Evolutionary conservation across 495 filamentous ascomycete species (phyloP).

Genomic region (Tuber indicum): DNA sequence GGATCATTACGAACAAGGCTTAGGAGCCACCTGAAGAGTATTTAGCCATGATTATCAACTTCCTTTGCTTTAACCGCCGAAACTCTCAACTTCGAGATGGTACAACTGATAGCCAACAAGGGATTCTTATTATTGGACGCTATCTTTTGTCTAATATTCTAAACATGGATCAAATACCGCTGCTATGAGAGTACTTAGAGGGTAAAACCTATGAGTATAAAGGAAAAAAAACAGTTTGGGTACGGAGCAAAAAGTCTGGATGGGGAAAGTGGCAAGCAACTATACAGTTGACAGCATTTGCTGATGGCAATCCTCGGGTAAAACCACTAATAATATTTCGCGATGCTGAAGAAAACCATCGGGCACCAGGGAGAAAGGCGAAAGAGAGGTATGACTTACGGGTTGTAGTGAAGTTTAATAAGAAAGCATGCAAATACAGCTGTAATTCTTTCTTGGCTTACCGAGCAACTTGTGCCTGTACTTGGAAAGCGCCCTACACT

Average conservation of each 20-base stretch:
- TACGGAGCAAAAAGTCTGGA: conserved; percentile 4
- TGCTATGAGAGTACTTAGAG: conserved; percentile 8
- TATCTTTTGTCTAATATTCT: conserved; percentile 11
- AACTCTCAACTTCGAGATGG: conserved; percentile 3
- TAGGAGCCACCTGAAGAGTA: conserved; percentile 10
- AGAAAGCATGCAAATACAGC: conserved; percentile 3
- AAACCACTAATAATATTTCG: conserved; percentile 17
- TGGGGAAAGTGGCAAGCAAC: conserved; percentile 17
- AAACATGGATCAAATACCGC: conserved; percentile 4
- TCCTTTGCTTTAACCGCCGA: conserved; percentile 1
- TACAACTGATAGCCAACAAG: neutral
- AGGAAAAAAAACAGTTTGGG: conserved; percentile 18
- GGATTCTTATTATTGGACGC: neutral
- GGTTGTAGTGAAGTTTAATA: conserved; percentile 4
- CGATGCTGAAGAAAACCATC: neutral
- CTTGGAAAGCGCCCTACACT: conserved; percentile 1
- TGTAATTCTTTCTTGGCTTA: neutral
- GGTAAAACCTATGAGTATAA: conserved; percentile 18
- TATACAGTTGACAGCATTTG: conserved; percentile 10
- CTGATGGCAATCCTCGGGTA: neutral
- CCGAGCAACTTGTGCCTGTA: too few relatives aligned
- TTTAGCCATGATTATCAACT: conserved; percentile 6
- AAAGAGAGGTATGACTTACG: neutral
- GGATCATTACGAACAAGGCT: conserved; percentile 7
- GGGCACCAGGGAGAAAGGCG: neutral